Evolutionary conservation across 1,284 basidiomycete species (phyloP), one percentile per base, ranked within the genome.

Genomic region (Peniophora sp.): DNA sequence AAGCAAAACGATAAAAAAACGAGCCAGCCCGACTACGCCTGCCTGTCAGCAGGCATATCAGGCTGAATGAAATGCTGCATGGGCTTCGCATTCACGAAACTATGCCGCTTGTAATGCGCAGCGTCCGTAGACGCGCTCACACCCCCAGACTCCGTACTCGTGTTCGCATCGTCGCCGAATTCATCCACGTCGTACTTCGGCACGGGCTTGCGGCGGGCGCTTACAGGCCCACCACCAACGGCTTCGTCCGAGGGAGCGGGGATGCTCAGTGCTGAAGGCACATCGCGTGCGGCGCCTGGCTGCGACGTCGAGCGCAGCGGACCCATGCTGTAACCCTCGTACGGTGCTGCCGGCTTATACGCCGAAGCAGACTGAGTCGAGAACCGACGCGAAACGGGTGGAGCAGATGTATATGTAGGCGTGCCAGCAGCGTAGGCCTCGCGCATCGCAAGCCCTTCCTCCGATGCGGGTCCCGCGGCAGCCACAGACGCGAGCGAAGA

Each of bases 201-300:
- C 17, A 74, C 73, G 2, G 74, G 73, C 61, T 75, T 75, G 63
- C 20, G 59, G 47, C 20, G 63, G 59, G 10, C 55, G 24, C 25
- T 35, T 48, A 43, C 46, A 47, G 27, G 57, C 24, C 60, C 59
- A 50, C 60, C 14, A 10, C 16, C 20, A 3, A 53, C 27, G 12
- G 43, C 43, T 17, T 25, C 41, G 20, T 27, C 49, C 24, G 49
- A 16, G n/a, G 44, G 20, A 22, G 41, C 12, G 14, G 44, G 19
- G 9, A 25, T 45, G 12, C 19, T 14, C 20, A 22, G 23, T 20
- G 23, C 14, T 8, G 12, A 20, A n/a, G 44, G 19, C 20, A 23
- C 23, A 20, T 20, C 17, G 12, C 23, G 44, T 20, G 44, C 20
- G 44, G 22, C 20, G 20, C 22, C 44, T 25, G 54, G 46, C 16